A percentile compares a stretch with the other conserved stretches of the same genome.
Conservation (phyloP, 371 early-diverging fungal genomes). For the Apophysomyces elegans region DNA sequence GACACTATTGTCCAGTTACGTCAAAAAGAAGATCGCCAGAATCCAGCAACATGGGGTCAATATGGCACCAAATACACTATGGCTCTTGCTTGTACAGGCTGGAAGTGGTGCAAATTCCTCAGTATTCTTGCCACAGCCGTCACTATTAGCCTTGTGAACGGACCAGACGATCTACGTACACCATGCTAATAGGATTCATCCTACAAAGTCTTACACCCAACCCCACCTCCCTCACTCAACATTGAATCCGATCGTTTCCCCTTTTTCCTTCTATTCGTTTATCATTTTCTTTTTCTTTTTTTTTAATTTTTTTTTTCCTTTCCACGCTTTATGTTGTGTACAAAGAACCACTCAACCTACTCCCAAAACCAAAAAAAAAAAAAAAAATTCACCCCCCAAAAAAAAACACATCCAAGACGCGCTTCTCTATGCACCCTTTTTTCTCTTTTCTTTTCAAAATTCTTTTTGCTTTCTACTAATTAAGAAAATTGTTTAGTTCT, state of each 20-base stretch:
- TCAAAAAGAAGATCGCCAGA: neutral
- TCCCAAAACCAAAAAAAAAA: constrained; percentile 7
- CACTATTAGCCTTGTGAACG: constrained; percentile 59
- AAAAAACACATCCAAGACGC: constrained; percentile 4
- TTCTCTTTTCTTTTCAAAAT: constrained; percentile 3
- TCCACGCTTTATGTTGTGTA: constrained; percentile 10
- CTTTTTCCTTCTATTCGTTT: constrained; percentile 3
- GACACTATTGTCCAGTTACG: constrained; percentile 3
- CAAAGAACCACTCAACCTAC: neutral
- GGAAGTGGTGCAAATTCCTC: constrained; percentile 67
- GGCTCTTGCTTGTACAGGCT: constrained; percentile 23
- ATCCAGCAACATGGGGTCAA: constrained; percentile 18
- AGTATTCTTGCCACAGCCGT: constrained; percentile 57
- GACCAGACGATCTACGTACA: constrained; percentile 52
- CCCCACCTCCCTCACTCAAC: neutral
- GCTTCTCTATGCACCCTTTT: constrained; percentile 9
- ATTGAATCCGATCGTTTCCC: neutral
- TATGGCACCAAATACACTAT: constrained; percentile 12
- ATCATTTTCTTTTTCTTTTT: constrained; percentile 5
- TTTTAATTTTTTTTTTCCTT: neutral
- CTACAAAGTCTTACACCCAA: constrained; percentile 1
- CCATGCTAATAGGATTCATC: neutral
- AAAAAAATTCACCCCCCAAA: neutral
- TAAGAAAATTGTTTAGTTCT: constrained; percentile 11
- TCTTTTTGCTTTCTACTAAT: constrained; percentile 8